Evolutionary conservation across 208 protist species (phyloP).

Genomic region (Strigomonas oncopelti): DNA sequence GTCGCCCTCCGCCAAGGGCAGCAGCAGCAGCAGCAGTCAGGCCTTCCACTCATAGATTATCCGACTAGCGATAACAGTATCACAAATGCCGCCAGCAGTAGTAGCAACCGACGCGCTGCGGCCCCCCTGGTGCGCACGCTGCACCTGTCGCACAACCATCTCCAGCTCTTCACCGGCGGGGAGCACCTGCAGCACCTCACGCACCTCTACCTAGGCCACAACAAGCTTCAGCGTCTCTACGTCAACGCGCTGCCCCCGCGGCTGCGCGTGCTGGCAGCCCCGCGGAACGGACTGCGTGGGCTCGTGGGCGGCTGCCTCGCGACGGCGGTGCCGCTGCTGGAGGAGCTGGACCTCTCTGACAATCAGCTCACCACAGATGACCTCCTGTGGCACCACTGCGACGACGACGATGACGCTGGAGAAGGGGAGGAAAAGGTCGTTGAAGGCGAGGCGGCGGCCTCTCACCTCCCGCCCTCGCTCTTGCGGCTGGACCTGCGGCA

Average conservation of each 20-base stretch:
- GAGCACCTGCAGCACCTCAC: conserved; percentile 39
- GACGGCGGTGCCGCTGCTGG: conserved; percentile 32
- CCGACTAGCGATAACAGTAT: neutral
- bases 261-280: conserved; percentile 42
- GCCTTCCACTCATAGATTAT: no score
- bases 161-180: conserved; percentile 61
- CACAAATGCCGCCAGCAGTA: conserved; percentile 5
- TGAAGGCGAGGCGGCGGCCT: neutral
- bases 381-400: conserved; percentile 4
- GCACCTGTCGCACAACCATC: conserved; percentile 71
- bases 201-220: conserved; percentile 65
- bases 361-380: conserved; percentile 52
- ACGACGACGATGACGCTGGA: no score
- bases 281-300: conserved; percentile 47
- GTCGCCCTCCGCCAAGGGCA: neutral
- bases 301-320: conserved; percentile 31
- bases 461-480: conserved; percentile 32
- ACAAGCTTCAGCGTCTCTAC: conserved; percentile 45
- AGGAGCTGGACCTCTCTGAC: conserved; percentile 56
- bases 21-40: no score
- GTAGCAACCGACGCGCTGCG: neutral
- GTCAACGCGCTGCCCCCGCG: conserved; percentile 34
- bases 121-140: conserved; percentile 32
- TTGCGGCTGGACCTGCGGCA: conserved; percentile 30
- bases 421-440: no score